Conservation (phyloP, 768 basidiomycete species). For the Cytidiella melzeri region DNA sequence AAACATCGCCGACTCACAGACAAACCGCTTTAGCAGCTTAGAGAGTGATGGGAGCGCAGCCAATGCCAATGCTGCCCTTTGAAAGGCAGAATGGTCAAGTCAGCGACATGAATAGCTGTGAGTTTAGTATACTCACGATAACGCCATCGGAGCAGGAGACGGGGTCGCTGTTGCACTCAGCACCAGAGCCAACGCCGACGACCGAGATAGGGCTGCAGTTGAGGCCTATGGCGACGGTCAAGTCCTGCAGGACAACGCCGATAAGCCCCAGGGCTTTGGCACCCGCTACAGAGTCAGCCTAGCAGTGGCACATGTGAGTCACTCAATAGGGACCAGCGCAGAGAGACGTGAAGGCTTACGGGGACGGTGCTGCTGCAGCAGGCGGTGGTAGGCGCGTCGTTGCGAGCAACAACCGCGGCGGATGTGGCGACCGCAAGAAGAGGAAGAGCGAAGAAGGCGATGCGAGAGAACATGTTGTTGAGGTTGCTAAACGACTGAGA, state of each 20-base stretch:
- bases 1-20: no score
- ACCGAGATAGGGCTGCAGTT: conserved; percentile 15
- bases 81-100: neutral
- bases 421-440: conserved; percentile 8
- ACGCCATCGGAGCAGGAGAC: conserved; percentile 9
- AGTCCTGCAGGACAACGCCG: conserved; percentile 10
- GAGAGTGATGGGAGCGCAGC: conserved; percentile 22
- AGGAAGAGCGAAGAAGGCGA: conserved; percentile 4
- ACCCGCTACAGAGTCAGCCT: neutral
- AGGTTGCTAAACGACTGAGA: no score
- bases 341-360: neutral
- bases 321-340: neutral
- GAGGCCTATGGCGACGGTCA: conserved; percentile 16
- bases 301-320: neutral
- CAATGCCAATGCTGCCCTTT: conserved; percentile 21
- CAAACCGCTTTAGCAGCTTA: no score
- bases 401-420: conserved; percentile 1
- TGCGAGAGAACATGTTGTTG: conserved; percentile 1
- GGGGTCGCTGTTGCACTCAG: conserved; percentile 3
- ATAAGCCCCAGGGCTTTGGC: conserved; percentile 5
- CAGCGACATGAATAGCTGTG: neutral
- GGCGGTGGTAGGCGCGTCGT: conserved; percentile 1
- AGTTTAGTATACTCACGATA: neutral
- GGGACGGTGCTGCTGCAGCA: conserved; percentile 3
- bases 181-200: conserved; percentile 14